A percentile compares a stretch with the other conserved stretches of the same genome.
These are phyloP conservation scores for Kodamaea fukazawae DNA, from an alignment of 805 yeast species.

Conservation along the genomic window DNA sequence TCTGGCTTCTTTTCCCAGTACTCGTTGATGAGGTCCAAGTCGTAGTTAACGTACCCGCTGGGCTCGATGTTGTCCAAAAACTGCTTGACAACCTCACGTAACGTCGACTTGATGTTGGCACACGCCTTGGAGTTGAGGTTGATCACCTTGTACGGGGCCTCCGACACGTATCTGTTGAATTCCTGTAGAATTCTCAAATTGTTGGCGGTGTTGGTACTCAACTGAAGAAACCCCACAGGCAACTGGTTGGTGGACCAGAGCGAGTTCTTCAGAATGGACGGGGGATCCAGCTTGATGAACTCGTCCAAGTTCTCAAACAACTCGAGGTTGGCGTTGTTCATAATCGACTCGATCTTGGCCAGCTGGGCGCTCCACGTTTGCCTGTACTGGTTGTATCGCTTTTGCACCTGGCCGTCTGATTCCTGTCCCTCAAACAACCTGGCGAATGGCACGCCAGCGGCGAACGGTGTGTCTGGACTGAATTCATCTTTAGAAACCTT, in stretches of 20 bases:
- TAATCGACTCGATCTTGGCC: slow-evolving; percentile 24
- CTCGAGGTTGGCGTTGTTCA: slow-evolving; percentile 31
- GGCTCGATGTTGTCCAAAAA: slow-evolving; percentile 15
- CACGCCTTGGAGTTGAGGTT: slow-evolving; percentile 32
- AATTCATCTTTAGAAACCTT: too few relatives aligned
- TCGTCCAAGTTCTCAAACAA: slow-evolving; percentile 26
- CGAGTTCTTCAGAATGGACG: slow-evolving; percentile 4
- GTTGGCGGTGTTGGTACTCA: slow-evolving; percentile 41
- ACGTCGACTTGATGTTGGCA: slow-evolving; percentile 30
- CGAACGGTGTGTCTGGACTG: not conserved
- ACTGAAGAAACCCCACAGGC: slow-evolving; percentile 32
- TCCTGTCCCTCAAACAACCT: slow-evolving; percentile 25
- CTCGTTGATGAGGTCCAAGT: slow-evolving; percentile 34
- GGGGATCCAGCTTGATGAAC: slow-evolving; percentile 20
- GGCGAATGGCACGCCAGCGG: slow-evolving; percentile 13
- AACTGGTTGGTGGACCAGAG: slow-evolving; percentile 17
- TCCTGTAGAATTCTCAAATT: slow-evolving; percentile 38
- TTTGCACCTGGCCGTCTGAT: slow-evolving; percentile 16
- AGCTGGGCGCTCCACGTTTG: slow-evolving; percentile 30
- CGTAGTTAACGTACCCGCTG: slow-evolving; percentile 24
- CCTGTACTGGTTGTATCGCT: slow-evolving; percentile 23
- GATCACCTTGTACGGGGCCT: slow-evolving; percentile 20
- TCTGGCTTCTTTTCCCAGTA: slow-evolving; percentile 23
- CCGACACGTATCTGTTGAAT: slow-evolving; percentile 20
- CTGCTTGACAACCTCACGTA: slow-evolving; percentile 35